Base-by-base conservation (phyloP, 2,329 filamentous ascomycete genomes). In the Aspergillus tanneri region DNA sequence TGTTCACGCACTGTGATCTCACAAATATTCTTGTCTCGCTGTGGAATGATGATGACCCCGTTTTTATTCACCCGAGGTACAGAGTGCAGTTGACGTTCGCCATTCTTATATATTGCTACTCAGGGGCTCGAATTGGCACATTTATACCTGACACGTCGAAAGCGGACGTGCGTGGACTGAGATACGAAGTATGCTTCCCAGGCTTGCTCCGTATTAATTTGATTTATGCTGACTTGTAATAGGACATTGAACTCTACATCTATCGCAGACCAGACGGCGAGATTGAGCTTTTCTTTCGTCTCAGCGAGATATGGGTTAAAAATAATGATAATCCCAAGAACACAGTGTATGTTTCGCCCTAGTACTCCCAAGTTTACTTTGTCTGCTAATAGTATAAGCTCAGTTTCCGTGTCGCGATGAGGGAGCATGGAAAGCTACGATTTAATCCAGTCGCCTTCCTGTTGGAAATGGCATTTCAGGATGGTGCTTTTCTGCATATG, bases 171-270 rank as follows among this genome's bases (percentile, higher is more conserved):
- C 37, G 41, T 45, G 36, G 45, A 30, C 45, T 52, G 5, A 36
- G 41, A 40, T 52, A 52, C 28, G 19, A 52, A 48, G 49, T 52
- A 52, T 27, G n/a, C n/a, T n/a, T n/a, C 42, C 46, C 37, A 38
- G 19, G 27, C 35, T 35, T 39, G n/a, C 46, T 49, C 12, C 18
- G 4, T 11, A 39, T 5, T 18, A 32, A 25, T 5, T 4, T 34
- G 4, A 10, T 42, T 35, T 47, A 19, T 34, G 18, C 43, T 46
- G 27, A 50, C 19, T 36, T 46, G 24, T 25, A 27, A 51, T 24
- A 47, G 49, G 49, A 51, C 19, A 51, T 51, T 19, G 44, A 51
- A 34, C 49, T 51, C 16, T 51, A 44, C 44, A 51, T 51, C 16
- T 51, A 51, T 34, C 34, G 44, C 34, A 47, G 43, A 35, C 21